Conservation (phyloP, 176 grass and related monocot genomes). For the Avena sativa region DNA sequence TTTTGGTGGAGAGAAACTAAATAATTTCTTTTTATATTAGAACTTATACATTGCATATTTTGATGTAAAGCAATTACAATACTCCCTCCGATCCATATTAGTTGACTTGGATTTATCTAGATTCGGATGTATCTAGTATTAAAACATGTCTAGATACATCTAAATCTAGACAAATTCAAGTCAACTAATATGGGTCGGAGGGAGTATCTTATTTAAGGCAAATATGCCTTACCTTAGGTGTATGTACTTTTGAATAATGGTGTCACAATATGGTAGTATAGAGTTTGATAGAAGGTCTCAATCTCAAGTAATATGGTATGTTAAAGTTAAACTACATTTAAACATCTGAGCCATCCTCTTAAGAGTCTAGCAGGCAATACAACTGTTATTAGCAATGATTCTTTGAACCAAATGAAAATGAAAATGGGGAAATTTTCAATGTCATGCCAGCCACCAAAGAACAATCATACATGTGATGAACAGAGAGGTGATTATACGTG, state of each 20-base stretch:
- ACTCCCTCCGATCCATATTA: not conserved
- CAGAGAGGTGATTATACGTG: not conserved
- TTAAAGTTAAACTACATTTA: conserved; percentile 28
- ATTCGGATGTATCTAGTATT: too few relatives aligned
- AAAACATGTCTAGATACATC: too few relatives aligned
- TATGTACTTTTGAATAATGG: conserved; percentile 4
- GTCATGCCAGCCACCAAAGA: conserved; percentile 12
- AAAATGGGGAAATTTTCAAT: conserved; percentile 9
- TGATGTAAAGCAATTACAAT: conserved; percentile 3
- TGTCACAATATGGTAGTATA: not conserved
- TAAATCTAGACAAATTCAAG: too few relatives aligned
- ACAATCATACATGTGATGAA: not conserved
- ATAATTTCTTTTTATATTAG: not conserved
- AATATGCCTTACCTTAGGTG: not conserved
- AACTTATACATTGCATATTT: not conserved
- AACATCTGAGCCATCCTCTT: conserved; percentile 3
- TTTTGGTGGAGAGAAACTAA: not conserved
- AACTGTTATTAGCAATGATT: not conserved
- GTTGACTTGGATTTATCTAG: too few relatives aligned
- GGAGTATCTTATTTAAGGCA: not conserved
- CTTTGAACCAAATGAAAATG: conserved; percentile 22
- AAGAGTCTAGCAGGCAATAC: conserved; percentile 4
- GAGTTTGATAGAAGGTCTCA: not conserved
- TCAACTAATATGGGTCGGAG: too few relatives aligned
- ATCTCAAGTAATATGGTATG: conserved; percentile 9